Percentiles rank a stretch among this genome's conserved stretches.
Evolutionary conservation across 1,284 basidiomycete species (phyloP).

Genomic region (Leucoagaricus sp.): DNA sequence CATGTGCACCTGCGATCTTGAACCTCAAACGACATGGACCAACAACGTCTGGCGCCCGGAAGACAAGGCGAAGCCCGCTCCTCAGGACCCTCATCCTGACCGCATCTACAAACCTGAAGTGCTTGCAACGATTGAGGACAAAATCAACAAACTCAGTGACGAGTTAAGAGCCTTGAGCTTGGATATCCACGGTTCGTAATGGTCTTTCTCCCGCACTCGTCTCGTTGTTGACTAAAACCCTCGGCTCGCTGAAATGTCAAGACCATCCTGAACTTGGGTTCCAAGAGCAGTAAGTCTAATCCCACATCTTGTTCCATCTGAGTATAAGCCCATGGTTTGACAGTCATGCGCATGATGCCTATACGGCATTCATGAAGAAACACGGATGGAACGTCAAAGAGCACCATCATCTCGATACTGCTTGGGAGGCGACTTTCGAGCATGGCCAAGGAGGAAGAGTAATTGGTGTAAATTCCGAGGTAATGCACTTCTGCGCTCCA

Average conservation of each 20-base stretch:
- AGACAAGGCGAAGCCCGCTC: constrained; percentile 26
- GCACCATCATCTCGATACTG: constrained; percentile 64
- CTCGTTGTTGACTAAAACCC: neutral
- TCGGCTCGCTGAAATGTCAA: constrained; percentile 24
- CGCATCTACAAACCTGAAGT: constrained; percentile 44
- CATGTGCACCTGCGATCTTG: constrained; percentile 15
- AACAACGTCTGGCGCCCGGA: constrained; percentile 35
- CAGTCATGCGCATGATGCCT: constrained; percentile 24
- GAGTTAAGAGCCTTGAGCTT: constrained; percentile 63
- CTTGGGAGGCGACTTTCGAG: constrained; percentile 67
- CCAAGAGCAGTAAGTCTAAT: constrained; percentile 49
- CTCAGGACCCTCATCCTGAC: constrained; percentile 27
- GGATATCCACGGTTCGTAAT: constrained; percentile 61
- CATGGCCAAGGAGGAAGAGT: constrained; percentile 56
- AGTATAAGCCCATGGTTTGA: neutral
- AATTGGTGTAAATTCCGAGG: constrained; percentile 76
- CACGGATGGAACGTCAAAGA: constrained; percentile 62
- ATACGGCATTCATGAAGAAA: constrained; percentile 47
- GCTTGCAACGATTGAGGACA: constrained; percentile 56
- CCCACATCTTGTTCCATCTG: neutral
- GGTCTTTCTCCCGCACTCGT: neutral
- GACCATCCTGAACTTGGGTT: constrained; percentile 63
- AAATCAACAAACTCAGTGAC: constrained; percentile 52
- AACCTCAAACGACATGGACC: constrained; percentile 9
- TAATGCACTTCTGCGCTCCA: no score